Evolutionary conservation across 2,329 filamentous ascomycete species (phyloP).

Genomic region (Chrysoporthe deuterocubensis): DNA sequence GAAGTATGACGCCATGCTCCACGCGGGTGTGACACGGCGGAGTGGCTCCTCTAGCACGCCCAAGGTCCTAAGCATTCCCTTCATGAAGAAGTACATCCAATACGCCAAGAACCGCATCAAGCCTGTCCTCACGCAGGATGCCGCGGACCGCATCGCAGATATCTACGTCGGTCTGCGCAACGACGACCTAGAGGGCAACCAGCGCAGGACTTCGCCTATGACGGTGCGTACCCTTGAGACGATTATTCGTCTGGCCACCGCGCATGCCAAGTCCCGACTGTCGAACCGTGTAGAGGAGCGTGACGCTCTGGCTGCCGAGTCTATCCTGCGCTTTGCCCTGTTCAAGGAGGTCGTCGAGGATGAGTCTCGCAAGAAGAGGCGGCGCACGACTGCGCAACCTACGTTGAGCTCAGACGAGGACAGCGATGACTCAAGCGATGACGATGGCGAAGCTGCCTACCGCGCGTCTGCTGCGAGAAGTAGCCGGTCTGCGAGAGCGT

Average conservation of each 20-base stretch:
- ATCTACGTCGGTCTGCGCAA: constrained; percentile 93
- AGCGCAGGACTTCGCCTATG: constrained; percentile 90
- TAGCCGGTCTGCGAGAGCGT: constrained; percentile 35
- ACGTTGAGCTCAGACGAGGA: constrained; percentile 61
- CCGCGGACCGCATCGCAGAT: constrained; percentile 87
- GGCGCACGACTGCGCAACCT: constrained; percentile 59
- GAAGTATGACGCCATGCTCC: constrained; percentile 95
- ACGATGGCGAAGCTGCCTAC: constrained; percentile 43
- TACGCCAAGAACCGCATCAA: constrained; percentile 93
- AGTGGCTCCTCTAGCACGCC: constrained; percentile 77
- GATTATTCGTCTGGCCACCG: constrained; percentile 94
- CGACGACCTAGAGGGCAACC: constrained; percentile 93
- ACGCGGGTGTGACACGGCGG: constrained; percentile 82
- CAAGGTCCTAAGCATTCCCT: constrained; percentile 92
- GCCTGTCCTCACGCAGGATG: constrained; percentile 87
- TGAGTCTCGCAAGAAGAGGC: constrained; percentile 81
- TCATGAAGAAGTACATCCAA: constrained; percentile 99
- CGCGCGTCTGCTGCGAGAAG: constrained; percentile 44
- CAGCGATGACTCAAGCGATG: constrained; percentile 61
- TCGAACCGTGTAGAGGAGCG: constrained; percentile 87
- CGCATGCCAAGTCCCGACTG: constrained; percentile 89
- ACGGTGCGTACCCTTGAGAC: constrained; percentile 97
- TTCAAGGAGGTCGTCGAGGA: constrained; percentile 92
- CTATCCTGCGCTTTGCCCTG: constrained; percentile 88
- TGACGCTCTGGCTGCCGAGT: constrained; percentile 85